Base-by-base conservation (phyloP, 169 alveolate genomes). In the Condylostoma magnum region DNA sequence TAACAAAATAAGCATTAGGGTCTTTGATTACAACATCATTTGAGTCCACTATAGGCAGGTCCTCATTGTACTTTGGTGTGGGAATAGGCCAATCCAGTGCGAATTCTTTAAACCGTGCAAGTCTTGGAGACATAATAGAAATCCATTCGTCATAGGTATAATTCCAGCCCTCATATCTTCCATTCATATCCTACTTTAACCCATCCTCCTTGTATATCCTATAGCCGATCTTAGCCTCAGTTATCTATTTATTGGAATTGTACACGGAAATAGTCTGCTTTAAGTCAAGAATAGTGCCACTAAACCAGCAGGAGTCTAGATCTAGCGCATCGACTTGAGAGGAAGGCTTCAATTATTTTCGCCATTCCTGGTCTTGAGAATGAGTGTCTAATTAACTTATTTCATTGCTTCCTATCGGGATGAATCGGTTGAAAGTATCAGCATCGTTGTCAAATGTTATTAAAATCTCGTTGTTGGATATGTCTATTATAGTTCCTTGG, bases 91-190 rank as follows among this genome's bases (percentile, higher is more conserved):
- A 33, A 18, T 50, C 50, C 4, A 60, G 25, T 0, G 76, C 76
- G 33, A 15, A 33, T 20, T 79, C 38, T 44, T 52, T 38, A 60
- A 57, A 74, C 20, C 56, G 58, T 36, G 34, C 10, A n/a, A 82
- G 65, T 57, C 85, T 70, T 5, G 90, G 90, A 2, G 82, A 69
- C 25, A 54, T 44, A n/a, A 69, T 18, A 38, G 87, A 46, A 30
- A 83, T 22, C 66, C 77, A 56, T 28, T 79, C 85, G 55, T 80
- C 87, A 46, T 46, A 81, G 46, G 50, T 74, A 8, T 53, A 54
- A 18, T 68, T 57, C 91, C 88, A 79, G 2, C 91, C 91, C 34
- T 74, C 65, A 57, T 37, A 84, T 22, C 54, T 70, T 6, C 80
- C 85, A 15, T 76, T 55, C 0, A 74, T 79, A 34, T 84, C 87